Conservation (phyloP, 1,139 yeast species). For the Yamadazyma spencermartinsiae region DNA sequence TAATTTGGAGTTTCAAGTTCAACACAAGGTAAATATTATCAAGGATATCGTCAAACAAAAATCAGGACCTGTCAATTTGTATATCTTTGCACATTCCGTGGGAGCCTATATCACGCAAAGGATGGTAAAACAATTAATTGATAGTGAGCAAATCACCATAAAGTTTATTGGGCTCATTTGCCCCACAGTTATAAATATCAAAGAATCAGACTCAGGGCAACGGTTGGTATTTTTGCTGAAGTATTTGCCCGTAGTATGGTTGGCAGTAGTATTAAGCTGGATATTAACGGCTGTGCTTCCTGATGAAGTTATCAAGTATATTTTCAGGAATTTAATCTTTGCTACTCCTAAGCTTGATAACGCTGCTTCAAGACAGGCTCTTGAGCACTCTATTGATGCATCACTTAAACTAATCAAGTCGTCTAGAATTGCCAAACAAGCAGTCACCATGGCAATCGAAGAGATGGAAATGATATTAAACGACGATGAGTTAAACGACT, state of each 20-base stretch:
- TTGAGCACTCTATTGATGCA: conserved; percentile 43
- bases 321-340: conserved; percentile 25
- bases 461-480: conserved; percentile 52
- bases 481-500: conserved; percentile 44
- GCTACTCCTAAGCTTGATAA: conserved; percentile 22
- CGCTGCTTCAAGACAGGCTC: conserved; percentile 22
- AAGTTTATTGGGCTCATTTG: conserved; percentile 59
- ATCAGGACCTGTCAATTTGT: conserved; percentile 31
- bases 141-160: conserved; percentile 18
- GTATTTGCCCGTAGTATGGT: conserved; percentile 33
- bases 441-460: conserved; percentile 55
- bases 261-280: conserved; percentile 23
- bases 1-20: conserved; percentile 50
- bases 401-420: conserved; percentile 43
- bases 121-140: conserved; percentile 31
- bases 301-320: conserved; percentile 17
- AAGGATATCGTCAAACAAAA: conserved; percentile 24
- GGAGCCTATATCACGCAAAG: conserved; percentile 61
- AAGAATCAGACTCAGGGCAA: conserved; percentile 51
- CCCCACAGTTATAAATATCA: conserved; percentile 63
- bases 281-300: conserved; percentile 24
- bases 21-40: conserved; percentile 48
- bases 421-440: conserved; percentile 47
- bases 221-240: conserved; percentile 30
- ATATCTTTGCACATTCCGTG: conserved; percentile 60